Conservation (phyloP, 73 alveolate species). For the Stentor coeruleus region DNA sequence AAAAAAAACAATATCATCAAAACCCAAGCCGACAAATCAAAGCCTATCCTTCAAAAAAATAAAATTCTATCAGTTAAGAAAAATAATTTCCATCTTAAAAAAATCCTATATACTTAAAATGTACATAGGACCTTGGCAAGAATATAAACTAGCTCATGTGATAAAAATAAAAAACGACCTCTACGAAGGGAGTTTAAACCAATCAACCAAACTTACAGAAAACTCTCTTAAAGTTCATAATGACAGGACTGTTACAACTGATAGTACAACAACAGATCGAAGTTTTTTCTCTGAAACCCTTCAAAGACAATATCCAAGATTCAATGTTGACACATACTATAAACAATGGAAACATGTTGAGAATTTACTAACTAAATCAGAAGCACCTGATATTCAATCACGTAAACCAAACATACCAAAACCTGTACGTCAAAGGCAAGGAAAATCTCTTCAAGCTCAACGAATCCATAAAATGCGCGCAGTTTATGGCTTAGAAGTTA, state of each 20-base stretch:
- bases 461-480: neutral
- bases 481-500: conserved; percentile 11
- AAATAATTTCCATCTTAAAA: too few species aligned
- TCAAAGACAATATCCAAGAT: neutral
- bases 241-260: neutral
- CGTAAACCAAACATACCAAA: neutral
- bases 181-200: neutral
- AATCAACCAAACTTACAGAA: neutral
- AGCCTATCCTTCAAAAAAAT: too few species aligned
- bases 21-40: too few species aligned
- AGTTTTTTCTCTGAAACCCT: neutral
- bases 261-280: neutral
- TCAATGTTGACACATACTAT: neutral
- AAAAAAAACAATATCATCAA: too few species aligned
- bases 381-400: neutral
- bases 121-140: conserved; percentile 74
- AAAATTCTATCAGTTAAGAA: too few species aligned
- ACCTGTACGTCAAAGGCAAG: neutral
- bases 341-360: neutral
- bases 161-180: conserved; percentile 21
- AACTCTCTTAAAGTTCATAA: neutral
- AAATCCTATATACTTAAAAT: too few species aligned
- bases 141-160: conserved; percentile 51
- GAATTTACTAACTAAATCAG: neutral
- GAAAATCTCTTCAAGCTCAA: neutral